These are phyloP conservation scores for Mycena capillaripes DNA, from an alignment of 768 basidiomycete species.

Conservation along the genomic window DNA sequence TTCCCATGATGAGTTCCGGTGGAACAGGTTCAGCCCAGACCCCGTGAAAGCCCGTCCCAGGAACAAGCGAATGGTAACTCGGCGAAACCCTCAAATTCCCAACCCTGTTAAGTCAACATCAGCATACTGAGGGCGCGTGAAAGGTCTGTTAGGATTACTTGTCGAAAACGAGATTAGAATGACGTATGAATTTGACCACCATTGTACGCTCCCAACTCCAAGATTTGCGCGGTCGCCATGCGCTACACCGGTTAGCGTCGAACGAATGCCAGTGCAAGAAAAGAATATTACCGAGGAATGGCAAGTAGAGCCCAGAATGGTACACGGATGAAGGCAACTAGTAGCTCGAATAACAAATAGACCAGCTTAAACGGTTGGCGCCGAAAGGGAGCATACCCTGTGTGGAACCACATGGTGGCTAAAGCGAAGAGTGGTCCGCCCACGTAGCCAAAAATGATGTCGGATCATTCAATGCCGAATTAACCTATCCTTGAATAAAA, in stretches of 20 bases:
- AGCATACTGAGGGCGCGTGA: too few relatives aligned
- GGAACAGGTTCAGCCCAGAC: constrained; percentile 62
- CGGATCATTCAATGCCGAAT: too few relatives aligned
- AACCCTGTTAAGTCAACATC: too few relatives aligned
- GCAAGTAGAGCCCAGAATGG: constrained; percentile 63
- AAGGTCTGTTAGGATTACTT: neutral
- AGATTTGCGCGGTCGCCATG: constrained; percentile 58
- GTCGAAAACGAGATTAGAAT: constrained; percentile 24
- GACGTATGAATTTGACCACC: constrained; percentile 51
- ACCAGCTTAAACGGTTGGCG: constrained; percentile 65
- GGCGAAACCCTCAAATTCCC: constrained; percentile 45
- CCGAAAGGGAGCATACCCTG: constrained; percentile 31
- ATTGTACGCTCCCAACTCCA: constrained; percentile 61
- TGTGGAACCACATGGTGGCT: neutral
- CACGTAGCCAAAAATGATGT: too few relatives aligned
- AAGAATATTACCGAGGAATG: constrained; percentile 48
- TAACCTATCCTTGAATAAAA: too few relatives aligned
- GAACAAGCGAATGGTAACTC: constrained; percentile 56
- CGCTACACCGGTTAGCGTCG: constrained; percentile 38
- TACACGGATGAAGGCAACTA: constrained; percentile 58
- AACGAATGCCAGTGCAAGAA: neutral
- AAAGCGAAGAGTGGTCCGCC: too few relatives aligned
- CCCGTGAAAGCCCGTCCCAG: constrained; percentile 57
- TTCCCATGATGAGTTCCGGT: constrained; percentile 56
- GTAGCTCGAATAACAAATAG: constrained; percentile 59